Percentiles rank a stretch among this genome's conserved stretches.
Evolutionary conservation across 2,329 filamentous ascomycete genomes (phyloP).

Genomic region (Penicillium oxalicum): DNA sequence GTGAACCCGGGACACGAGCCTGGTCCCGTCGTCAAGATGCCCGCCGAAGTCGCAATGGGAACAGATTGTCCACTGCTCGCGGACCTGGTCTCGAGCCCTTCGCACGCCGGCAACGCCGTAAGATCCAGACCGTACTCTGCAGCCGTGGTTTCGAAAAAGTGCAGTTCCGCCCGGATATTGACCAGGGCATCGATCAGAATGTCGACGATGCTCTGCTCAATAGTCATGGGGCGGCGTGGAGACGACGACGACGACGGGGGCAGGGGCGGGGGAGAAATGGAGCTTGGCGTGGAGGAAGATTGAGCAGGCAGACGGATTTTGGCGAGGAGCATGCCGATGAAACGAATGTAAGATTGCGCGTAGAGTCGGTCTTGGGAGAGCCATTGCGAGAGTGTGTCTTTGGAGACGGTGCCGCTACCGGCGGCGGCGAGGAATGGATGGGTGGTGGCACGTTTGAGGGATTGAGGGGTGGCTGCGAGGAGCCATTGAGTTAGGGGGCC

Average conservation of each 20-base stretch:
- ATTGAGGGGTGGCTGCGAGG: constrained; percentile 43
- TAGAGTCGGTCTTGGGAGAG: constrained; percentile 67
- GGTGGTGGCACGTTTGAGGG: constrained; percentile 55
- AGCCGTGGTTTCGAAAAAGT: constrained; percentile 62
- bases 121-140: constrained; percentile 54
- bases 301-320: constrained; percentile 51
- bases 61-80: constrained; percentile 18
- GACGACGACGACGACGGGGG: not conserved
- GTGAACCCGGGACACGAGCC: constrained; percentile 15
- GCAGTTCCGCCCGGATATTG: constrained; percentile 62
- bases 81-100: constrained; percentile 23
- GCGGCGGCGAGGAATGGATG: constrained; percentile 61
- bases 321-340: constrained; percentile 58
- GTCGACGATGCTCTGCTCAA: constrained; percentile 54
- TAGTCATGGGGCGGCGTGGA: constrained; percentile 26
- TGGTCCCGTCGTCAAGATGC: constrained; percentile 15
- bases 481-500: constrained; percentile 53
- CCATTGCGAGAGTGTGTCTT: constrained; percentile 56
- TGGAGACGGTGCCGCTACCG: constrained; percentile 56
- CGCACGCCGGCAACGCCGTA: constrained; percentile 29
- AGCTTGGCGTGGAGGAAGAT: constrained; percentile 18
- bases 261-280: no score
- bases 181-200: constrained; percentile 59
- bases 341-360: constrained; percentile 63
- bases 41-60: constrained; percentile 11